Evolutionary conservation across 441 rosid species (phyloP).

Genomic region (Erodium texanum): DNA sequence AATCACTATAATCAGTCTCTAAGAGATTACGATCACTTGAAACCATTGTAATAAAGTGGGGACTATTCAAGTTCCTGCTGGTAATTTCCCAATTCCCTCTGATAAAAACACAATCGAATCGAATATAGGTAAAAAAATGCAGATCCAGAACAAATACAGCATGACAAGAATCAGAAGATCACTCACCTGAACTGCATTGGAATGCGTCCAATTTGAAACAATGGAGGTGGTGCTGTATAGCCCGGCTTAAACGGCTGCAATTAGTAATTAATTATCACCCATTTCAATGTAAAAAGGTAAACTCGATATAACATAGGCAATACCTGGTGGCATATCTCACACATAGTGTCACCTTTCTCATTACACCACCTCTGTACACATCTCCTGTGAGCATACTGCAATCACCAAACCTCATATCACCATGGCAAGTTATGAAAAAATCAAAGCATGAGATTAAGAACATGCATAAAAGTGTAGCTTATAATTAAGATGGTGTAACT

Average conservation of each 20-base stretch:
- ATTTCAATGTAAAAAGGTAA: not conserved
- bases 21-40: slow-evolving; percentile 48
- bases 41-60: slow-evolving; percentile 61
- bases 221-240: slow-evolving; percentile 76
- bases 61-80: slow-evolving; percentile 40
- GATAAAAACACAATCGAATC: slow-evolving; percentile 13
- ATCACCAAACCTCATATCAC: slow-evolving; percentile 14
- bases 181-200: slow-evolving; percentile 66
- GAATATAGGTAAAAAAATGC: not conserved
- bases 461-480: not conserved
- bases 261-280: not conserved
- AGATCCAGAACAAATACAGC: not conserved
- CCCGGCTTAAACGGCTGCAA: slow-evolving; percentile 77
- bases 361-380: slow-evolving; percentile 82
- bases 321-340: slow-evolving; percentile 83
- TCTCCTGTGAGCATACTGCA: slow-evolving; percentile 67
- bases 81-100: slow-evolving; percentile 78
- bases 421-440: not conserved
- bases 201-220: slow-evolving; percentile 61
- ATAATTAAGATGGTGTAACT: not conserved
- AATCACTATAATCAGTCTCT: slow-evolving; percentile 34
- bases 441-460: not conserved
- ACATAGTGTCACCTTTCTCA: slow-evolving; percentile 64
- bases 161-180: not conserved
- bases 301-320: not conserved